These are phyloP conservation scores for Sechiopsis laciniata DNA, from an alignment of 306 rosid species.

Conservation along the genomic window DNA sequence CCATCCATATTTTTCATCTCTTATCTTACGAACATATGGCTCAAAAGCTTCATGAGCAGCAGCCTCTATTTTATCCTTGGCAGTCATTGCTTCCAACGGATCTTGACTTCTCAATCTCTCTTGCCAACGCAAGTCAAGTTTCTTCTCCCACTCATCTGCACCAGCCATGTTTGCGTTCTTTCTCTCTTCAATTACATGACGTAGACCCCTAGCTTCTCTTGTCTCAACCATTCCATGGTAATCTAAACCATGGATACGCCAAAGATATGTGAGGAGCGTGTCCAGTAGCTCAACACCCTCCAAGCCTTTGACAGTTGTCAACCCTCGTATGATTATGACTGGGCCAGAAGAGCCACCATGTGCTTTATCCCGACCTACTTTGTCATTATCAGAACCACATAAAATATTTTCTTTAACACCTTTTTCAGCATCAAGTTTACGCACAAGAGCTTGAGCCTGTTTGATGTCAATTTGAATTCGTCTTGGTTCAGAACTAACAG, in stretches of 20 bases:
- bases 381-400: slow-evolving; percentile 57
- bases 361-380: slow-evolving; percentile 56
- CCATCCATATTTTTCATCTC: slow-evolving; percentile 99
- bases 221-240: slow-evolving; percentile 91
- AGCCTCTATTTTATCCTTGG: slow-evolving; percentile 90
- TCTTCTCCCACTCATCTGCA: slow-evolving; percentile 86
- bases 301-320: slow-evolving; percentile 86
- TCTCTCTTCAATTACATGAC: slow-evolving; percentile 78
- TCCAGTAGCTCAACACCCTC: slow-evolving; percentile 91
- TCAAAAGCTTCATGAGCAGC: slow-evolving; percentile 77
- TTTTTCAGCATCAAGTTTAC: slow-evolving; percentile 81
- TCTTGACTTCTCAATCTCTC: slow-evolving; percentile 83
- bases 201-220: slow-evolving; percentile 72
- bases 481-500: slow-evolving; percentile 71
- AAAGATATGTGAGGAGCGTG: slow-evolving; percentile 81
- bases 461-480: slow-evolving; percentile 70
- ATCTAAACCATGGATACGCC: slow-evolving; percentile 94
- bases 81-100: slow-evolving; percentile 90
- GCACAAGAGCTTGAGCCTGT: slow-evolving; percentile 76
- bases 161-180: slow-evolving; percentile 38
- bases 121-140: slow-evolving; percentile 80
- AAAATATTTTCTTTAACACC: slow-evolving; percentile 76
- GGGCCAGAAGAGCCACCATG: slow-evolving; percentile 78
- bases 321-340: slow-evolving; percentile 69
- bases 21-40: slow-evolving; percentile 84